Evolutionary conservation across 129 eudicot species (phyloP).

Genomic region (sunflower (Helianthus annuus)): HanXRQr2.0-SUNRISE NC_035435.2:136439912-136440411

Average conservation of each 20-base stretch:
- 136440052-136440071: neutral
- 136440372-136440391: too few species aligned
- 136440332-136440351: too few species aligned
- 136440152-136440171: neutral
- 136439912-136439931: too few species aligned
- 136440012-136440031: neutral
- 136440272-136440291: too few species aligned
- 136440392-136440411: too few species aligned
- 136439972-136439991: too few species aligned
- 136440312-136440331: too few species aligned
- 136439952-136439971: neutral
- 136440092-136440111: constrained; percentile 83
- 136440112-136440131: constrained; percentile 88
- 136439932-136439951: too few species aligned
- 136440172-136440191: neutral
- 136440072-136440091: constrained; percentile 52
- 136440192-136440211: neutral
- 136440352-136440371: too few species aligned
- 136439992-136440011: constrained; percentile 13
- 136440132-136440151: constrained; percentile 44
- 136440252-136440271: too few species aligned
- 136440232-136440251: too few species aligned
- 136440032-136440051: neutral
- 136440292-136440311: too few species aligned
- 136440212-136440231: neutral